Base-by-base conservation (phyloP, 2,329 filamentous ascomycete species). In the Stachybotrys echinatus region DNA sequence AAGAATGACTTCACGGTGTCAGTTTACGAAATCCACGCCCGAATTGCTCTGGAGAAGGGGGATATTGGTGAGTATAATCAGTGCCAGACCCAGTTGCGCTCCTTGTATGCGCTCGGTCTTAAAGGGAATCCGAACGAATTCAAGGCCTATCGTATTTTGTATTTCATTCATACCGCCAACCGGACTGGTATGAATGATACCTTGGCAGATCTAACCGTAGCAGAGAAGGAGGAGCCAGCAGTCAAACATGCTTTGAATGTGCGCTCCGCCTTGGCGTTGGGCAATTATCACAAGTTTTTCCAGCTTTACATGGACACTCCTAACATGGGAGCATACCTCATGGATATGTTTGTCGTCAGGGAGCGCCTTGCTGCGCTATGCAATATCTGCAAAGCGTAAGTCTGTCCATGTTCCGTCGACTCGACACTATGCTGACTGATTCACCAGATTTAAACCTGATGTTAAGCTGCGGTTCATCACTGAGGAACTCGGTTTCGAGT, bases 61-160 rank as follows among this genome's bases (percentile, higher is more conserved):
- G 94, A 99, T 78, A 83, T 97, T 77, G 92, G 94, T 99, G 94
- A 99, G 94, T 99, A 99, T 94, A 99, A 99, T 77, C 94, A 99
- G 81, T 99, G 94, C 73, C 94, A 99, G 77, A 97, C 94, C 64
- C 94, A 99, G 75, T 79, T 99, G 66, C 89, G 90, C 71, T 90
- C 88, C 58, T 77, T 99, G 63, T 97, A 99, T 73, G 83, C 83
- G 69, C 83, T 89, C 74, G 88, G 89, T 59, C 76, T 96, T 67
- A 89, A 89, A 65, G 94, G 92, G 63, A 91, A 92, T 70, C 84
- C 89, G 65, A 85, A 89, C 74, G 94, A 99, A 73, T 99, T 99
- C 75, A 94, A 94, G 82, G 94, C 92, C 57, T 99, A 99, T 79
- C 92, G 94, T 82, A 96, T 99, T 74, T 80, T 99, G 68, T 99